A percentile compares a stretch with the other conserved stretches of the same genome.
These are phyloP conservation scores for Kuraishia ogatae DNA, from an alignment of 805 yeast species.

Conservation along the genomic window DNA sequence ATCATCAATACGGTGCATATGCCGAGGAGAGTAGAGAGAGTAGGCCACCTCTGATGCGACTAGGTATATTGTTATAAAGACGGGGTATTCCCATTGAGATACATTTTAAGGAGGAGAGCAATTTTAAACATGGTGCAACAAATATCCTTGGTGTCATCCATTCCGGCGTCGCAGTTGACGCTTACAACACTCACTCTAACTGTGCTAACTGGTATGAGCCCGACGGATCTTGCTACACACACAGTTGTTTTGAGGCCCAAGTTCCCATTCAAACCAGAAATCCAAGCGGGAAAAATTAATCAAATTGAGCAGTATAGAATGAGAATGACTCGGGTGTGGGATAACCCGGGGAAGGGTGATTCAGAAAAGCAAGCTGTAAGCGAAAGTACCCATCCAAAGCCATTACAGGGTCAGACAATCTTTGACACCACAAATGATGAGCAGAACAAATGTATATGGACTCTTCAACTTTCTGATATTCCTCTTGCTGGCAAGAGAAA, in stretches of 20 bases:
- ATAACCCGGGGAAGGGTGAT: background rate
- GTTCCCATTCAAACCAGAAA: conserved; percentile 42
- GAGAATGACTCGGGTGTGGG: conserved; percentile 41
- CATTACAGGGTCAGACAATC: conserved; percentile 1
- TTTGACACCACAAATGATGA: background rate
- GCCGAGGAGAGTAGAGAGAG: no score
- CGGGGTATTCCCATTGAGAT: no score
- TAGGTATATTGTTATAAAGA: no score
- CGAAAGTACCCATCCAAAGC: background rate
- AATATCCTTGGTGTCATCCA: conserved; percentile 35
- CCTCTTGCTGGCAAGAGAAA: conserved; percentile 68
- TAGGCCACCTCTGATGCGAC: no score
- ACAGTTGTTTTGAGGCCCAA: conserved; percentile 41
- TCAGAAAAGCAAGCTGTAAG: background rate
- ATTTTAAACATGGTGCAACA: conserved; percentile 41
- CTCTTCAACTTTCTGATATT: conserved; percentile 57
- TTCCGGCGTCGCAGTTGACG: conserved; percentile 31
- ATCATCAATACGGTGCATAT: background rate
- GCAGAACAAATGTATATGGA: conserved; percentile 36
- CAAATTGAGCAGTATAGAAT: conserved; percentile 49
- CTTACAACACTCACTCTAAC: conserved; percentile 38
- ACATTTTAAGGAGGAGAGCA: no score
- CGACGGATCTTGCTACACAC: conserved; percentile 37
- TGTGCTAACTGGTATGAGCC: conserved; percentile 42
- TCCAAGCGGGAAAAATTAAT: conserved; percentile 45